A percentile compares a stretch with the other conserved stretches of the same genome.
These are phyloP conservation scores for Kitagawia praeruptora DNA, from an alignment of 129 eudicot species.

Conservation along the genomic window DNA sequence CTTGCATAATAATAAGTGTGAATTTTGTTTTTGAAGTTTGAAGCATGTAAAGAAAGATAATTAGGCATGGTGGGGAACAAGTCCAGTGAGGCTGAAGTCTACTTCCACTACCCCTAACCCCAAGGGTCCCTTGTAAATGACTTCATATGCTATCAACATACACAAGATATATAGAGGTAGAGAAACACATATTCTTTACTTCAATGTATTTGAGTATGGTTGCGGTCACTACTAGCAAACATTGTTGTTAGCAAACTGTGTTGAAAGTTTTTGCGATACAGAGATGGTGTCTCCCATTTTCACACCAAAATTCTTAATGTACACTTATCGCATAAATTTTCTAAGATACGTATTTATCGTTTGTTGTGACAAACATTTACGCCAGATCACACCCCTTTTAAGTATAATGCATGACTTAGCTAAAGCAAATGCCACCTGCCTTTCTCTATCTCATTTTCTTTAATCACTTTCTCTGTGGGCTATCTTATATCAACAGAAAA, in stretches of 20 bases:
- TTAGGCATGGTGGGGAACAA: constrained; percentile 10
- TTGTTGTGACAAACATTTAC: too few species aligned
- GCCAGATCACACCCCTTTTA: too few species aligned
- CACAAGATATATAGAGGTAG: too few species aligned
- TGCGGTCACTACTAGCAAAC: too few species aligned
- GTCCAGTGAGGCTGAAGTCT: constrained; percentile 42
- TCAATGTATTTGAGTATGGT: too few species aligned
- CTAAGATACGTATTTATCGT: too few species aligned
- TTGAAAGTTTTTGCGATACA: too few species aligned
- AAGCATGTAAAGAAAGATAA: not conserved
- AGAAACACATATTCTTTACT: not conserved
- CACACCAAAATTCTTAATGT: too few species aligned
- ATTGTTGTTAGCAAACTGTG: too few species aligned
- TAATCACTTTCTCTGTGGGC: constrained; percentile 27
- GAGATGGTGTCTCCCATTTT: too few species aligned
- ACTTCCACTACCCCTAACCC: constrained; percentile 19
- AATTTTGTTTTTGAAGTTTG: too few species aligned
- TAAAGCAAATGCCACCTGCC: constrained; percentile 22
- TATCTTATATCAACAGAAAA: constrained; percentile 12
- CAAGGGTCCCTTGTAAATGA: not conserved
- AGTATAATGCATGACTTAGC: not conserved
- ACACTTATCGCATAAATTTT: too few species aligned
- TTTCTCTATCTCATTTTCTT: constrained; percentile 1
- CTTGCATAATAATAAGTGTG: not conserved
- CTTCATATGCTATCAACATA: not conserved